Conservation (phyloP, 116 monocot genomes). For the Zostera marina region DNA sequence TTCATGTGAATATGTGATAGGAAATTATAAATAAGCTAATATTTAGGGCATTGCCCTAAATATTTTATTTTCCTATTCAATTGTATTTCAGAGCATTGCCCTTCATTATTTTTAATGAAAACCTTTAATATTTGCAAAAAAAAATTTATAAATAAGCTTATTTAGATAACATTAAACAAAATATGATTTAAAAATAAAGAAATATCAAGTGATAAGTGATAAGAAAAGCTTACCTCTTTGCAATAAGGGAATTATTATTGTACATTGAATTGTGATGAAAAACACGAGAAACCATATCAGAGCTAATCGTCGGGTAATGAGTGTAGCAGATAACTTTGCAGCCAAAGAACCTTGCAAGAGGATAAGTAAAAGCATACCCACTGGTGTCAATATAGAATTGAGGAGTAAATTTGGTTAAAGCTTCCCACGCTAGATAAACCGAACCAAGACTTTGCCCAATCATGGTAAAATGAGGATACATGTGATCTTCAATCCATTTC, state of each 20-base stretch:
- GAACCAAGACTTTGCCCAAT: slow-evolving; percentile 94
- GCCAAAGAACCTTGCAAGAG: slow-evolving; percentile 79
- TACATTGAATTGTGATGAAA: slow-evolving; percentile 55
- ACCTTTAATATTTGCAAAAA: too few species aligned
- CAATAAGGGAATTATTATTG: slow-evolving; percentile 68
- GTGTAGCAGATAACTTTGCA: slow-evolving; percentile 92
- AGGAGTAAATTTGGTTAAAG: slow-evolving; percentile 63
- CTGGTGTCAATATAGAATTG: slow-evolving; percentile 82
- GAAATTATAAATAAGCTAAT: too few species aligned
- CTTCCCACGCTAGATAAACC: slow-evolving; percentile 85
- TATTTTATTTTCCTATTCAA: too few species aligned
- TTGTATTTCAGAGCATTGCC: too few species aligned
- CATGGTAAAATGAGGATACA: slow-evolving; percentile 85
- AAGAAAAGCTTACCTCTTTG: slow-evolving; percentile 43
- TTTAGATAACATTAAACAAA: neutral
- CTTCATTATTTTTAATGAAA: too few species aligned
- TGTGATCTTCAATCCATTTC: slow-evolving; percentile 76
- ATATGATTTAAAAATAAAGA: neutral
- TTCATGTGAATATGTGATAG: too few species aligned
- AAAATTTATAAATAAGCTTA: neutral
- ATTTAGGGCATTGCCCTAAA: neutral
- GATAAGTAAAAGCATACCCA: slow-evolving; percentile 98
- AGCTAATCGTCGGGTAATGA: slow-evolving; percentile 94
- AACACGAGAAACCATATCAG: slow-evolving; percentile 83
- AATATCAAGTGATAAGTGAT: neutral